Evolutionary conservation across 2,329 filamentous ascomycete species (phyloP), one percentile per base, ranked within the genome.

Genomic region (Xylariaceae sp.): DNA sequence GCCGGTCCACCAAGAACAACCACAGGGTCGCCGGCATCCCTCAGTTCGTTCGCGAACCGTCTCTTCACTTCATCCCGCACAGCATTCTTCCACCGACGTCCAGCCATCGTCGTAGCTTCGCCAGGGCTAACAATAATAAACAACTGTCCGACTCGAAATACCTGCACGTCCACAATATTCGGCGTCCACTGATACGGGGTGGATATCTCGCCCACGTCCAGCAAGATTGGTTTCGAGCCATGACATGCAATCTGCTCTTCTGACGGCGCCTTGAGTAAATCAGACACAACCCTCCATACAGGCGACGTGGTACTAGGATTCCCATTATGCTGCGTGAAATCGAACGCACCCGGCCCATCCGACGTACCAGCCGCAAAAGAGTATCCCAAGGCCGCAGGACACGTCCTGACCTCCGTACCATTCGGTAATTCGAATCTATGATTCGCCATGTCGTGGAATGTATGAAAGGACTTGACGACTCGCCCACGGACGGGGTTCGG

Each of bases 321-420:
- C 34, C 85, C 85, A 60, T 88, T 81, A 61, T 91, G 91, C 67
- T 97, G 92, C 1, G 89, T 94, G 68, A 97, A 96, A 71, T 97
- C 92, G 65, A 96, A 95, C 0, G 84, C 85, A 0, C 92, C 92
- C 0, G 92, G 91, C 4, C 92, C 90, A 68, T 97, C 92, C 0
- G 89, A 89, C 0, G 92, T 97, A 8, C 92, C 92, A 1, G 89
- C 92, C 0, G 92, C 92, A 68, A 97, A 97, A 0, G 88, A 91
- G 68, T 94, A 95, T 4, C 92, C 92, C 56, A 97, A 74, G 0
- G 91, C 90, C 0, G 91, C 91, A 3, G 91, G 86, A 64, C 92
- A 97, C 0, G 91, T 95, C 48, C 74, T 77, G 5, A 85, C 88
- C 32, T 73, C 73, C 2, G 82, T 83, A 45, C 88, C 88, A 62